Evolutionary conservation across 257 asterid species (phyloP), one percentile per base, ranked within the genome.

Genomic region (Ilex aquifolium): DNA sequence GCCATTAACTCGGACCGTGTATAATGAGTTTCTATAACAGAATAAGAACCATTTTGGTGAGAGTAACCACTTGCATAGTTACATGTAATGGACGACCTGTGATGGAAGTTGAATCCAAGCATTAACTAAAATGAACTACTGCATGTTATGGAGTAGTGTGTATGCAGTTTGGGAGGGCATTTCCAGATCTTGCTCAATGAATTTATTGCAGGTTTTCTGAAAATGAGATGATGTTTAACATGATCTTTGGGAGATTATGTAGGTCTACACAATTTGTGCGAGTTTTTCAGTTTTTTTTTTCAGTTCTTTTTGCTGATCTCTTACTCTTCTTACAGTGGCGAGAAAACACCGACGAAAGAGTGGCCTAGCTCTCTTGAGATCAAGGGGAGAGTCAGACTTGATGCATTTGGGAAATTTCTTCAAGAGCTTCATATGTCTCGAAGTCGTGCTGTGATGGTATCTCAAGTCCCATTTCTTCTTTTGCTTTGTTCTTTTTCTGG

Each of bases 401-500:
- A 84, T 56, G 95, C 99, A 5, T 93, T 93, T 70, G 97, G 84
- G 65, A 93, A 90, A 69, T 93, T 93, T 73, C 73, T 93, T 59
- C 88, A 82, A 78, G 95, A 85, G 62, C 97, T 93, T 72, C 99
- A 94, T 0, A 81, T 78, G 85, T 93, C 99, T 55, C 94, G 99
- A 63, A 85, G 95, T 21, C 99, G 99, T 78, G 96, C 97, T 75
- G 99, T 93, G 84, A 93, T 93, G 99, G 99, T 93, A 93, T 84
- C 73, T 80, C 72, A 79, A 85, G 91, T 83, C 87, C 83, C 71
- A 66, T 69, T 69, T 83, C 79, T 77, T 77, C 67, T 39, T 66
- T 67, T 81, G 64, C 63, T 74, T 27, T 31, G 7, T 77, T 55
- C 70, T 76, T 62, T 67, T 70, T 66, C 69, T 73, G 82, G 70